Conservation (phyloP, 106 monocot species). For the Cymbidium sinense region DNA sequence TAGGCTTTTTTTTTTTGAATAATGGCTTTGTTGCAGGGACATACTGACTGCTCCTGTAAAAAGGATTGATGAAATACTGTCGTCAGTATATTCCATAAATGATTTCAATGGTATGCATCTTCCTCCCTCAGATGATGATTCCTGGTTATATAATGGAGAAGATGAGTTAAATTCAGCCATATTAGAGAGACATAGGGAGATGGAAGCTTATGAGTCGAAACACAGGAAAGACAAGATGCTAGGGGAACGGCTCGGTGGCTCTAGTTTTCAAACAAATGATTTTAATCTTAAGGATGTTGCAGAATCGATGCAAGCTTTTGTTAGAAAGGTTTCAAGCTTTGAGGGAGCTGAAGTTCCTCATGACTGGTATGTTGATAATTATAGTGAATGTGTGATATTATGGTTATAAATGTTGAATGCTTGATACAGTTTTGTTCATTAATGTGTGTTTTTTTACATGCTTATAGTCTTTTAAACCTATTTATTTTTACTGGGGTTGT, state of each 20-base stretch:
- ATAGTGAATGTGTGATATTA: background rate
- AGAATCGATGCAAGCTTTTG: constrained; percentile 81
- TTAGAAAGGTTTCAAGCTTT: constrained; percentile 83
- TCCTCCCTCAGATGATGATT: constrained; percentile 76
- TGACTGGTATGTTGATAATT: constrained; percentile 39
- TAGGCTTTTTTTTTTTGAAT: background rate
- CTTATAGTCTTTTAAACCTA: background rate
- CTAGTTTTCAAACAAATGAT: constrained; percentile 26
- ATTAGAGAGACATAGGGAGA: constrained; percentile 74
- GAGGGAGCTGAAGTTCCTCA: constrained; percentile 92
- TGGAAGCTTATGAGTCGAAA: constrained; percentile 65
- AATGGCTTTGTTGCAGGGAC: constrained; percentile 41
- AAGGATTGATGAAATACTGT: constrained; percentile 84
- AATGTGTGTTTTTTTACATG: background rate
- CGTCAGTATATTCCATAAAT: constrained; percentile 32
- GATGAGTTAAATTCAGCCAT: constrained; percentile 73
- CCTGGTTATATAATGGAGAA: constrained; percentile 90
- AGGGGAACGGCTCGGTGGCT: constrained; percentile 9
- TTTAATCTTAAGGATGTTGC: constrained; percentile 69
- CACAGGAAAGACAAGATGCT: constrained; percentile 25
- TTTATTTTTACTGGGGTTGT: background rate
- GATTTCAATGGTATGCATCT: constrained; percentile 55
- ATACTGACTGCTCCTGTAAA: constrained; percentile 64
- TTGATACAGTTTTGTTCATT: background rate
- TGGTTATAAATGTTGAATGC: background rate